A percentile compares a stretch with the other conserved stretches of the same genome.
These are phyloP conservation scores for Suillus alpinus DNA, from an alignment of 768 basidiomycete genomes.

Conservation along the genomic window DNA sequence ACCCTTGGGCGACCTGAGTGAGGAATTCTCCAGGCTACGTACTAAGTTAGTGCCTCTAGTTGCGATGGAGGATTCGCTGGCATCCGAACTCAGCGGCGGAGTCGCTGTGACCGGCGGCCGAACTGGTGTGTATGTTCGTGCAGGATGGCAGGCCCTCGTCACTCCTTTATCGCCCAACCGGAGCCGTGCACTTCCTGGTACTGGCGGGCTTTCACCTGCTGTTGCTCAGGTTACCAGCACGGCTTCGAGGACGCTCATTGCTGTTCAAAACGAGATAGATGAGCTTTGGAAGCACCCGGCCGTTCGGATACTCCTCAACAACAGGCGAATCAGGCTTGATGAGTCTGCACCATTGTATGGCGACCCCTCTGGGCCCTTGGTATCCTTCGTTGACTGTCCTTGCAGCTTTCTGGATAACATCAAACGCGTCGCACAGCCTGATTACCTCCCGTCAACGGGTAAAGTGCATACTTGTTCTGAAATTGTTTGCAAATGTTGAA, in stretches of 20 bases:
- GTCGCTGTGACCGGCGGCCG: constrained; percentile 58
- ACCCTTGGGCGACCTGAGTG: constrained; percentile 33
- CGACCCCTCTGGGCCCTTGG: not conserved
- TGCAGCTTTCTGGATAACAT: constrained; percentile 68
- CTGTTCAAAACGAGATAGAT: constrained; percentile 49
- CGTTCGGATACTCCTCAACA: constrained; percentile 53
- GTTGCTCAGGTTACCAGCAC: constrained; percentile 46
- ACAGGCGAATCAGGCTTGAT: constrained; percentile 63
- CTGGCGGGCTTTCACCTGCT: constrained; percentile 26
- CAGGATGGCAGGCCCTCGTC: constrained; percentile 68
- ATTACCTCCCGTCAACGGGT: constrained; percentile 75
- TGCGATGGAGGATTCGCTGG: constrained; percentile 64
- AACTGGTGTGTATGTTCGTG: constrained; percentile 62
- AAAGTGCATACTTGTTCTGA: constrained; percentile 10
- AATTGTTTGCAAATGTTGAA: constrained; percentile 3
- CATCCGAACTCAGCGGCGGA: constrained; percentile 66
- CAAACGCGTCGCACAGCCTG: constrained; percentile 60
- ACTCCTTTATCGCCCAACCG: constrained; percentile 40
- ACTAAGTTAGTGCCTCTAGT: constrained; percentile 59
- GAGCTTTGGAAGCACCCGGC: constrained; percentile 70
- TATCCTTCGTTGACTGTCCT: constrained; percentile 5
- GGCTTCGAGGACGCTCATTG: constrained; percentile 53
- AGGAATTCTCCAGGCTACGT: constrained; percentile 52
- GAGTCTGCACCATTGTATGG: constrained; percentile 77
- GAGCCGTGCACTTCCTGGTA: constrained; percentile 38